phyloP scores from a whole-genome alignment of 352 stramenopile species.

The Globisporangium apiculatum region DNA sequence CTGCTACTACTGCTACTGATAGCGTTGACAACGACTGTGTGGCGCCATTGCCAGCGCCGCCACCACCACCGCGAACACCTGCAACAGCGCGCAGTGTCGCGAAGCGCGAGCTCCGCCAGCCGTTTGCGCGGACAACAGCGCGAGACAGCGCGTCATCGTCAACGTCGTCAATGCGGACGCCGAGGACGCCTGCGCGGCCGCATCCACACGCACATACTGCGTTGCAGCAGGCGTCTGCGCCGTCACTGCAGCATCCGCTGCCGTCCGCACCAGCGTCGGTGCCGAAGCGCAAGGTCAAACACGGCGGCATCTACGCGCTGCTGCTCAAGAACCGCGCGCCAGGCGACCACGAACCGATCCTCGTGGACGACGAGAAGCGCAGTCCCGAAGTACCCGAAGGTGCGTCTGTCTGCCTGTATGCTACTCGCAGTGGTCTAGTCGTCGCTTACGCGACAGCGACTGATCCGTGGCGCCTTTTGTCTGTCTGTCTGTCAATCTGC shows the following conservation, averaged over 20 bases:
- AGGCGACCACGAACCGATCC: constrained; percentile 36
- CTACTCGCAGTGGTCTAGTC: no score
- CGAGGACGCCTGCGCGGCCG: not conserved
- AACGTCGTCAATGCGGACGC: not conserved
- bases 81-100: constrained; percentile 6
- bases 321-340: constrained; percentile 50
- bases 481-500: not conserved
- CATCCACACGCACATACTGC: no score
- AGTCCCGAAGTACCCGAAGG: constrained; percentile 18
- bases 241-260: constrained; percentile 1
- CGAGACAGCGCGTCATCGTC: not conserved
- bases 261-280: constrained; percentile 12
- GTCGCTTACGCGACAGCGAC: no score
- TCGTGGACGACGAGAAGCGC: constrained; percentile 39
- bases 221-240: not conserved
- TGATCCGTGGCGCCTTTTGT: no score
- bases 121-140: constrained; percentile 1
- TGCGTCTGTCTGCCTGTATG: not conserved
- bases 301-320: constrained; percentile 75
- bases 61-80: not conserved
- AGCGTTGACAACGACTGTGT: no score
- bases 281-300: constrained; percentile 45
- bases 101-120: constrained; percentile 4
- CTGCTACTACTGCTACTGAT: not conserved
- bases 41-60: not conserved